Conservation (phyloP, 2,329 filamentous ascomycete genomes). For the Metarhizium anisopliae region DNA sequence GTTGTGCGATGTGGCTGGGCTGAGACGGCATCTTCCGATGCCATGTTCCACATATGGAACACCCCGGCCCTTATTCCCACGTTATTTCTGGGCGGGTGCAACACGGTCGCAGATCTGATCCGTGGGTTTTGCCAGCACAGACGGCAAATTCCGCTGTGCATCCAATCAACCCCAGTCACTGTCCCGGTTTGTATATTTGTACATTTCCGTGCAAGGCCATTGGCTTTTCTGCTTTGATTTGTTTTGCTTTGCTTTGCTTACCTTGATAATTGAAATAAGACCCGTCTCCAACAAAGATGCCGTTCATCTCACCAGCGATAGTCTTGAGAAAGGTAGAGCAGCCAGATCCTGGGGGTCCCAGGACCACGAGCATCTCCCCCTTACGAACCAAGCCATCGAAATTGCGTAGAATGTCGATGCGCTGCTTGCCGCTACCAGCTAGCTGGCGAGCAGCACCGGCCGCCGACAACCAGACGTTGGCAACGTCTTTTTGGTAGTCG, state of each 20-base stretch:
- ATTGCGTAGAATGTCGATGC: slow-evolving; percentile 59
- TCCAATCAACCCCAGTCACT: not conserved
- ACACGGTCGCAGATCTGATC: slow-evolving; percentile 4
- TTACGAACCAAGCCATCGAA: slow-evolving; percentile 61
- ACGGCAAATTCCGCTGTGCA: slow-evolving; percentile 6
- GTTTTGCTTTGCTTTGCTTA: slow-evolving; percentile 16
- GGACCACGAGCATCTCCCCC: slow-evolving; percentile 68
- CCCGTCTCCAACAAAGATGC: slow-evolving; percentile 60
- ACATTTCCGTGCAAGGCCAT: not conserved
- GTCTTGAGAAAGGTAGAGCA: slow-evolving; percentile 84
- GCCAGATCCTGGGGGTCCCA: slow-evolving; percentile 63
- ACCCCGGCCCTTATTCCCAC: slow-evolving; percentile 1
- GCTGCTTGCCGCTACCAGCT: slow-evolving; percentile 40
- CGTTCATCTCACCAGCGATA: slow-evolving; percentile 73
- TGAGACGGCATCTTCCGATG: slow-evolving; percentile 6
- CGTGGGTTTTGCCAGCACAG: not conserved
- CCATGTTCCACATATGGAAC: slow-evolving; percentile 3
- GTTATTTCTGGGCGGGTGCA: slow-evolving; percentile 1
- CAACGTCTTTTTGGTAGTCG: slow-evolving; percentile 62
- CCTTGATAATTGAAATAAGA: slow-evolving; percentile 79
- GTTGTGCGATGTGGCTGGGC: not conserved
- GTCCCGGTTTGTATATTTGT: not conserved
- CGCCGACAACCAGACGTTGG: slow-evolving; percentile 48
- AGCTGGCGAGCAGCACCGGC: slow-evolving; percentile 36
- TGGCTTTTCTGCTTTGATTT: not conserved